These are phyloP conservation scores for Vachellia collinsii DNA, from an alignment of 306 rosid genomes.

Conservation along the genomic window DNA sequence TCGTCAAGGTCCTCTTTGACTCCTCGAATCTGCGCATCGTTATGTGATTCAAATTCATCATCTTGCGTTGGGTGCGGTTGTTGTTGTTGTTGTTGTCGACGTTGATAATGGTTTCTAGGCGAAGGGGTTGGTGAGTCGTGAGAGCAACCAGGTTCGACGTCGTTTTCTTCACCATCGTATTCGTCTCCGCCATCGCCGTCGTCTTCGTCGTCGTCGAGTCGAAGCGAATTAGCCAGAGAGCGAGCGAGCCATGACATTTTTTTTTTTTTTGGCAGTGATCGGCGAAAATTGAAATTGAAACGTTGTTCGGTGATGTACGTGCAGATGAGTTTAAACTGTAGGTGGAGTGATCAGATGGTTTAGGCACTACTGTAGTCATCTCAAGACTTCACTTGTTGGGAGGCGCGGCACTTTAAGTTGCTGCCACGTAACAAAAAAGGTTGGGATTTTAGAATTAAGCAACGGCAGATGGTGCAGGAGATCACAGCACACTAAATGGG, in stretches of 20 bases:
- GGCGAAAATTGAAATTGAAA: neutral
- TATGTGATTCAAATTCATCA: constrained; percentile 38
- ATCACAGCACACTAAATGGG: neutral
- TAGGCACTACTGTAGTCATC: neutral
- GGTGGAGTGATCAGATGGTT: neutral
- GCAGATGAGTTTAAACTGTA: neutral
- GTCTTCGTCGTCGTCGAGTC: constrained; percentile 52
- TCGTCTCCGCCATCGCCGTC: neutral
- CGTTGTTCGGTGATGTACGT: neutral
- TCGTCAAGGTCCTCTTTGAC: constrained; percentile 84
- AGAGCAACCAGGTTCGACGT: constrained; percentile 34
- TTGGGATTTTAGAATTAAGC: neutral
- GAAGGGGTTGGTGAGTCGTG: constrained; percentile 44
- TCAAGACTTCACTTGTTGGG: neutral
- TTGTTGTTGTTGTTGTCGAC: constrained; percentile 16
- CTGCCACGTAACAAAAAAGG: neutral
- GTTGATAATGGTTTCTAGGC: constrained; percentile 2
- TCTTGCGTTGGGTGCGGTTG: constrained; percentile 13
- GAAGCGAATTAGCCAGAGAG: constrained; percentile 76
- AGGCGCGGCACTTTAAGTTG: neutral
- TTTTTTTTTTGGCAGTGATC: neutral
- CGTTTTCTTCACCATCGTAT: constrained; percentile 37
- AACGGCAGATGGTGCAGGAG: neutral
- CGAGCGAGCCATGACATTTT: constrained; percentile 92
- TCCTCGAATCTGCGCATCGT: constrained; percentile 60